These are phyloP conservation scores for Vitis rotundifolia DNA, from an alignment of 164 flowering plant species.

Conservation along the genomic window DNA sequence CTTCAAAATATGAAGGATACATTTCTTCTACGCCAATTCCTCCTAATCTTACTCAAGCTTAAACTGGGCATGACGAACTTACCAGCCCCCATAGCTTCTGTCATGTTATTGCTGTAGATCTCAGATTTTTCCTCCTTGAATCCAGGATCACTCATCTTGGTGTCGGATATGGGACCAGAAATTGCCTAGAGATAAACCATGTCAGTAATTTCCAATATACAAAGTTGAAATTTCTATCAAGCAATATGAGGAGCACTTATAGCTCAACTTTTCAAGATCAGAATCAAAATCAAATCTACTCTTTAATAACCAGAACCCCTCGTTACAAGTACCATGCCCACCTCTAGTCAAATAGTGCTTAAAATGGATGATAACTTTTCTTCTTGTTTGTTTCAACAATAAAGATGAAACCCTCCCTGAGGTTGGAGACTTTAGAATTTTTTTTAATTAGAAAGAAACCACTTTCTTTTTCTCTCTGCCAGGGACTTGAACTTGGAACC, in stretches of 20 bases:
- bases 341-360: too few relatives aligned
- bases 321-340: too few relatives aligned
- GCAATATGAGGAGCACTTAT: neutral
- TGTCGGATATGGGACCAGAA: constrained; percentile 56
- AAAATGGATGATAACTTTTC: too few relatives aligned
- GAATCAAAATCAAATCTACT: neutral
- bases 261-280: neutral
- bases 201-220: neutral
- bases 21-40: neutral
- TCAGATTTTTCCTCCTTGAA: constrained; percentile 75
- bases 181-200: constrained; percentile 42
- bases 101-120: constrained; percentile 77
- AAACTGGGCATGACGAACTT: constrained; percentile 14
- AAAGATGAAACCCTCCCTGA: too few relatives aligned
- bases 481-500: too few relatives aligned
- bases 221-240: neutral
- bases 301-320: too few relatives aligned
- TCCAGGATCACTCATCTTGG: constrained; percentile 46
- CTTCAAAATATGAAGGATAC: neutral
- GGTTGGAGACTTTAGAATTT: too few relatives aligned
- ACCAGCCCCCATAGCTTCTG: constrained; percentile 98
- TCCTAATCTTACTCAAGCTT: neutral
- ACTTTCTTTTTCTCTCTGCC: too few relatives aligned
- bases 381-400: too few relatives aligned
- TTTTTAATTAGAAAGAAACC: too few relatives aligned